Base-by-base conservation (phyloP, 192 early-diverging fungal species). In the Podila verticillata region DNA sequence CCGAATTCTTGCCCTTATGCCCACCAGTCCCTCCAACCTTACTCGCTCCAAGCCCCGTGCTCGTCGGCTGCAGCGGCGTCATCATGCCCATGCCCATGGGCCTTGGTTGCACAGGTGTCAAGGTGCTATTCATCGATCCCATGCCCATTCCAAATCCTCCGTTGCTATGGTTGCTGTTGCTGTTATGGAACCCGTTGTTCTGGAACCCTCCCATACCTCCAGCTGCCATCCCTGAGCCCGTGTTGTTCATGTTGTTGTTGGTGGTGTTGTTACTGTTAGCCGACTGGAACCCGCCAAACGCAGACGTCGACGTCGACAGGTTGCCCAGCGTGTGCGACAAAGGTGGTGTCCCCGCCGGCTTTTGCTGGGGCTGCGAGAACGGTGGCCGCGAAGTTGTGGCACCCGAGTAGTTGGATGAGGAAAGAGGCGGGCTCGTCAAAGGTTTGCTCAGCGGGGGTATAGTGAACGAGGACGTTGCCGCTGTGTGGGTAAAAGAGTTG, bases 281-380 rank as follows among this genome's bases (percentile, higher is more conserved):
- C 10, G 77, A 44, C n/a, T 80, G 77, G 70, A 80, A 80, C 15
- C 77, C 77, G 29, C 77, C 77, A 68, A 80, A 80, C 17, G 77
- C 61, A 26, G 77, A 80, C 1, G 31, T 57, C 4, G 77, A 67
- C 10, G 77, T 59, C n/a, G 77, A 80, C 20, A 80, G 51, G 57
- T 80, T 80, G 39, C 77, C 77, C 2, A 80, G 64, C 3, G 77
- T 80, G 34, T 80, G 77, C 4, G 77, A 80, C 5, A 80, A 32
- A 28, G 77, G 77, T 8, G 66, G 69, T 5, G 77, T 68, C 5
- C 77, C 77, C 30, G 70, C 66, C 39, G 77, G 77, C 34, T 80
- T 80, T 47, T 80, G 77, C 51, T 80, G 77, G 28, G 77, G 77
- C 70, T 80, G 77, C 4, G 77, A 72, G 39, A 80, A 80, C 0